Evolutionary conservation across 345 rosid genomes (phyloP).

Genomic region (Ceriops decandra): DNA sequence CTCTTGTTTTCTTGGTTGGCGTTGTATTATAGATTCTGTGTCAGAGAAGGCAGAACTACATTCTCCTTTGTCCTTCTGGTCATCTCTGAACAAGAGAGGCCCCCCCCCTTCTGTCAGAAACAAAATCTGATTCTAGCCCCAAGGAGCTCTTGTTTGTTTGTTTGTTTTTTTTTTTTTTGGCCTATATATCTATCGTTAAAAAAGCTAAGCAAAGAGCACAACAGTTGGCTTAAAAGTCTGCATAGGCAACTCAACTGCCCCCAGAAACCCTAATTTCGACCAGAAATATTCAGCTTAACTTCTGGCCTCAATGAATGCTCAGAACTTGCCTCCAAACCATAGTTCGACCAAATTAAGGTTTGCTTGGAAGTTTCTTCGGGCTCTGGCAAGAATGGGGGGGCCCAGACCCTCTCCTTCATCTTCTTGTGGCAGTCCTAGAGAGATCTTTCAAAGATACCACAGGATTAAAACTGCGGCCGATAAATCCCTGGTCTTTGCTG

Average conservation of each 20-base stretch:
- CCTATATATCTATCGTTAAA: too few species aligned
- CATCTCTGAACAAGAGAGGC: constrained; percentile 15
- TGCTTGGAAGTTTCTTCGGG: constrained; percentile 24
- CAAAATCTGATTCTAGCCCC: constrained; percentile 25
- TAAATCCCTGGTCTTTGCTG: constrained; percentile 32
- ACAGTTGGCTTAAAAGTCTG: not conserved
- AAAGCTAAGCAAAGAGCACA: too few species aligned
- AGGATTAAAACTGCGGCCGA: constrained; percentile 34
- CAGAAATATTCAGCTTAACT: not conserved
- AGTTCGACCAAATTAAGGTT: constrained; percentile 17
- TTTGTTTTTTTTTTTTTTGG: too few species aligned
- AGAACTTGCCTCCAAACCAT: not conserved
- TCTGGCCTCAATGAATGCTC: not conserved
- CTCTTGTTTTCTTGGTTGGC: not conserved
- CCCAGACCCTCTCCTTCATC: not conserved
- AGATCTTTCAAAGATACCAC: constrained; percentile 2
- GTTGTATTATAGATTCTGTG: constrained; percentile 1
- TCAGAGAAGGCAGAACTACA: constrained; percentile 4
- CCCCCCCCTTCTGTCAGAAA: constrained; percentile 34
- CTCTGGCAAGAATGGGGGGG: constrained; percentile 15
- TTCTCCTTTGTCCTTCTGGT: constrained; percentile 22
- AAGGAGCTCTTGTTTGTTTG: constrained; percentile 4
- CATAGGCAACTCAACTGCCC: not conserved
- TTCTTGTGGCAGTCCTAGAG: not conserved
- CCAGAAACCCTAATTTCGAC: not conserved